Base-by-base conservation (phyloP, 1,139 yeast genomes). In the Chernovozyma sophiae-reginae region DNA sequence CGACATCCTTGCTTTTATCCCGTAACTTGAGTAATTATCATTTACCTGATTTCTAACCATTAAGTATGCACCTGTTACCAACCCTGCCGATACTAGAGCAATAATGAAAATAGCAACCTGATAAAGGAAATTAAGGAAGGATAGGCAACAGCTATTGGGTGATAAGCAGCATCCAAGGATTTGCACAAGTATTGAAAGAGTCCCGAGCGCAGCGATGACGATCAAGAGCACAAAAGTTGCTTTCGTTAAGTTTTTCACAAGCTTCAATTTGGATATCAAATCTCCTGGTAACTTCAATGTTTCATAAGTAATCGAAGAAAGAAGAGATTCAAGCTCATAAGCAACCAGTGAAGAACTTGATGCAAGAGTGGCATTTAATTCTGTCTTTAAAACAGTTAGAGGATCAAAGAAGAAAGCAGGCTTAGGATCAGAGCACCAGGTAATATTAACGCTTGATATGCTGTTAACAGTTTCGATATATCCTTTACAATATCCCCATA, bases 401-500 rank as follows among this genome's bases (percentile, higher is more conserved):
- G 86, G 80, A 52, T 82, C 77, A 47, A 84, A 68, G 28, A 57
- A 52, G 50, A 60, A 79, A 38, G 71, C 71, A 0, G 72, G 59
- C 43, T 65, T 61, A 16, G 83, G 72, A 15, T 56, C 45, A 5
- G 79, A 72, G 60, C 90, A 84, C 63, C 70, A 75, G 13, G 80
- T 74, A 44, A 70, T 71, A 31, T 60, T 60, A 33, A 72, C 59
- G 40, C 67, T 54, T 17, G 63, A 53, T 41, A 65, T 62, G 43
- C 65, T 63, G 12, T 38, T 30, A 8, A 22, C 20, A 3, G 47
- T 50, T 11, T 39, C 22, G 4, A 32, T 20, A 15, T 29, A 32
- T 18, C 90, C 92, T 47, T 72, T 65, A 58, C 95, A 85, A 60
- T 81, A 84, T 24, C 89, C 90, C 79, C 89, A 83, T 53, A 73